Conservation (phyloP, 2,329 filamentous ascomycete genomes). For the Aschersonia sp. region DNA sequence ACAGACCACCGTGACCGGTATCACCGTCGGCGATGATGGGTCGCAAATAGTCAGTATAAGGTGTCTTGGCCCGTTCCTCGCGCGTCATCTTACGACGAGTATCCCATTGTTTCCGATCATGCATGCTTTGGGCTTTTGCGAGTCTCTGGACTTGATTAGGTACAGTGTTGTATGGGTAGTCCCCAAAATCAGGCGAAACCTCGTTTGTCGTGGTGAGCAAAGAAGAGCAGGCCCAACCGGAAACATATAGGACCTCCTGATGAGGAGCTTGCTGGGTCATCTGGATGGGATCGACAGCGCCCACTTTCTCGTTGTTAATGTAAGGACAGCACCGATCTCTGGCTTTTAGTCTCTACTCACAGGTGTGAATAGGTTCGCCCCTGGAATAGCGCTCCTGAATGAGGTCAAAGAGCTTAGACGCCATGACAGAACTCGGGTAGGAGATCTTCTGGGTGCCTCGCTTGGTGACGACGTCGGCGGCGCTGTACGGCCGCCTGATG, state of each 20-base stretch:
- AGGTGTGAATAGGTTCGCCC: slow-evolving; percentile 85
- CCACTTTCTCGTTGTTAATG: slow-evolving; percentile 42
- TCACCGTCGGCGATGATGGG: slow-evolving; percentile 95
- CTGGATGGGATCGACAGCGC: slow-evolving; percentile 95
- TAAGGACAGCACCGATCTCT: neutral
- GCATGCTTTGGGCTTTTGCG: slow-evolving; percentile 92
- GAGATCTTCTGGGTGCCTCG: slow-evolving; percentile 73
- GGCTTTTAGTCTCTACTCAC: slow-evolving; percentile 29
- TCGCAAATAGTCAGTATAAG: slow-evolving; percentile 82
- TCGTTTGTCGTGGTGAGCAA: slow-evolving; percentile 90
- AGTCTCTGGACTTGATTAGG: slow-evolving; percentile 94
- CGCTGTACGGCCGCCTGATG: slow-evolving; percentile 83
- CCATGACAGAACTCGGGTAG: slow-evolving; percentile 91
- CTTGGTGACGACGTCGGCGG: slow-evolving; percentile 86
- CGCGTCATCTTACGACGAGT: slow-evolving; percentile 61
- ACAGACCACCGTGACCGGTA: slow-evolving; percentile 85
- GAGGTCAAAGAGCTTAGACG: slow-evolving; percentile 83
- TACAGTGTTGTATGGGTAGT: slow-evolving; percentile 98
- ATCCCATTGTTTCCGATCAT: slow-evolving; percentile 94
- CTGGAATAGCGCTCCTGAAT: slow-evolving; percentile 62
- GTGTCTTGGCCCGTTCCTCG: slow-evolving; percentile 57
- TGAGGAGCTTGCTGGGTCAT: slow-evolving; percentile 97
- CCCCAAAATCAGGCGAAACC: slow-evolving; percentile 92
- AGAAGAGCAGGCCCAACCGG: slow-evolving; percentile 94
- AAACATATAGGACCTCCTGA: slow-evolving; percentile 92